Percentiles rank a stretch among this genome's conserved stretches.
phyloP scores from a whole-genome alignment of 1,139 yeast species.

The Kurtzmaniella natalensis region DNA sequence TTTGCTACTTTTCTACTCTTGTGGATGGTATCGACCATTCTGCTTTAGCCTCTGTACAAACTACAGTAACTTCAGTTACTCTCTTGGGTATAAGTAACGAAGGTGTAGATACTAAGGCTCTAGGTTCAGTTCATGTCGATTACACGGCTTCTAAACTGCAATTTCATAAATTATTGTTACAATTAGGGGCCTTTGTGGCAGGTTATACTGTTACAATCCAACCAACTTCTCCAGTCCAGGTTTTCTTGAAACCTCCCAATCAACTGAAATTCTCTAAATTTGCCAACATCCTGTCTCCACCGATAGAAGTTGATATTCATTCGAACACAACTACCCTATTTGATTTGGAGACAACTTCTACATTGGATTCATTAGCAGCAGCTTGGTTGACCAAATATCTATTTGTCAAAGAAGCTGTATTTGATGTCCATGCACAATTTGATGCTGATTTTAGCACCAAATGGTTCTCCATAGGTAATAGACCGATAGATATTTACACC shows the following conservation, averaged over 20 bases:
- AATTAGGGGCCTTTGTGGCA: conserved; percentile 16
- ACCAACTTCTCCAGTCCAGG: conserved; percentile 19
- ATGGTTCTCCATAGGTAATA: conserved; percentile 1
- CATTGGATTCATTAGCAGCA: neutral
- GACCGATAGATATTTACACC: conserved; percentile 3
- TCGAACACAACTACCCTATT: conserved; percentile 20
- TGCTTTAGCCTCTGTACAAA: conserved; percentile 2
- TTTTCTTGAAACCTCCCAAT: conserved; percentile 19
- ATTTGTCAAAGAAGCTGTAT: conserved; percentile 3
- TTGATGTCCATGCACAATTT: conserved; percentile 6
- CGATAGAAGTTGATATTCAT: conserved; percentile 17
- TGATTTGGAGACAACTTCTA: conserved; percentile 22
- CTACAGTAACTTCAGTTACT: conserved; percentile 10
- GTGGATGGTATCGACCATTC: conserved; percentile 2
- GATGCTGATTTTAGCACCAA: conserved; percentile 4
- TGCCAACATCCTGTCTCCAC: conserved; percentile 23
- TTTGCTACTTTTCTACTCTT: neutral
- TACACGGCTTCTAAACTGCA: conserved; percentile 17
- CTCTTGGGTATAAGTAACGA: conserved; percentile 18
- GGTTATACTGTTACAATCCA: conserved; percentile 20
- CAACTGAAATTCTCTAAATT: conserved; percentile 17
- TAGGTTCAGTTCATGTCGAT: conserved; percentile 21
- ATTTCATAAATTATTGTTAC: conserved; percentile 12
- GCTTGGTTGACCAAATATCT: conserved; percentile 4
- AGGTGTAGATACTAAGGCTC: conserved; percentile 22